Evolutionary conservation across 164 flowering plant species (phyloP).

Genomic region (Stephania yunnanensis): DNA sequence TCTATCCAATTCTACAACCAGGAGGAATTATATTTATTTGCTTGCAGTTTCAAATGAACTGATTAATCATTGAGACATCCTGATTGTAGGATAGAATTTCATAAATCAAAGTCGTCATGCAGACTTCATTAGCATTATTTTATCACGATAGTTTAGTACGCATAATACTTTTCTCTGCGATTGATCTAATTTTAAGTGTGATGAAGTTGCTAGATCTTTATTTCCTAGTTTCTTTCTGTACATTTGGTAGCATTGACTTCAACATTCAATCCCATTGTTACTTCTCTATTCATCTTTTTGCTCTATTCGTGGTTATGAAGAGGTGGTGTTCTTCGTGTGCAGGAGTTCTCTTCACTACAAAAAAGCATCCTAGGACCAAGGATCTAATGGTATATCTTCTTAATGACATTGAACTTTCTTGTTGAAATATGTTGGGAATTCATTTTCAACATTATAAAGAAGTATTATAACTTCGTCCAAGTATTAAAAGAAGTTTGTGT

Average conservation of each 20-base stretch:
- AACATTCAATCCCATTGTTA: neutral
- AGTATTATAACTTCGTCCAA: too few relatives aligned
- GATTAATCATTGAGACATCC: too few relatives aligned
- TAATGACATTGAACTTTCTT: slow-evolving; percentile 7
- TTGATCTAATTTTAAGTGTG: neutral
- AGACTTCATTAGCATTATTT: neutral
- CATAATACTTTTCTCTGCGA: neutral
- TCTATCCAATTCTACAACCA: too few relatives aligned
- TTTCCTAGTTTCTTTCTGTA: too few relatives aligned
- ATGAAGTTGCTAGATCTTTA: too few relatives aligned
- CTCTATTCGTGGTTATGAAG: neutral
- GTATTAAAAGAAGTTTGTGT: too few relatives aligned
- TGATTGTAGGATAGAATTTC: too few relatives aligned
- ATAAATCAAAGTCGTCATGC: too few relatives aligned
- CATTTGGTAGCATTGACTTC: too few relatives aligned
- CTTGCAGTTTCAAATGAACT: too few relatives aligned
- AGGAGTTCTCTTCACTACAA: slow-evolving; percentile 89
- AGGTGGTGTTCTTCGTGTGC: neutral
- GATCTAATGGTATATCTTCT: slow-evolving; percentile 53
- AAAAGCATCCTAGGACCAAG: slow-evolving; percentile 87
- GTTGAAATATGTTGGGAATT: neutral
- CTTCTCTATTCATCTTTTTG: neutral
- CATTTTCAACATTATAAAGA: too few relatives aligned
- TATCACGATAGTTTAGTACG: neutral
- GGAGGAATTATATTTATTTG: too few relatives aligned